Percentiles rank a stretch among this genome's conserved stretches.
Evolutionary conservation across 345 rosid species (phyloP).

Genomic region (Barbarea vulgaris): DNA sequence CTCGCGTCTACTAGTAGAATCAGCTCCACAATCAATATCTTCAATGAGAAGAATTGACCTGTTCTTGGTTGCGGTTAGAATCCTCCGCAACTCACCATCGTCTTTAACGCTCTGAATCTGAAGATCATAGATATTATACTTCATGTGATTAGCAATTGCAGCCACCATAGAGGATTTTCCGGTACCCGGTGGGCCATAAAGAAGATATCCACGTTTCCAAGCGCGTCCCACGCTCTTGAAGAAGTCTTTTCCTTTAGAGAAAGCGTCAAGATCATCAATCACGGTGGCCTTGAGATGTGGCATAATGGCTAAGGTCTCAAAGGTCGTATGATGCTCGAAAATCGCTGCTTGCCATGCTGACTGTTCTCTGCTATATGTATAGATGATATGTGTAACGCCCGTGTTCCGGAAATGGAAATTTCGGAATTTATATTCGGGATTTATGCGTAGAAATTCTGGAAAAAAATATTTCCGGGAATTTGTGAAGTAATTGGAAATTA

Average conservation of each 20-base stretch:
- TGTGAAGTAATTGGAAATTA: too few relatives aligned
- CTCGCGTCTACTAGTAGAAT: slow-evolving; percentile 23
- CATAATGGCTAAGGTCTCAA: slow-evolving; percentile 36
- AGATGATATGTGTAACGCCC: too few relatives aligned
- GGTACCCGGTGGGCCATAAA: slow-evolving; percentile 40
- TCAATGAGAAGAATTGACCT: slow-evolving; percentile 41
- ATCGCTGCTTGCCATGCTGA: slow-evolving; percentile 29
- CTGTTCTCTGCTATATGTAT: slow-evolving; percentile 17
- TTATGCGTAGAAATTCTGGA: too few relatives aligned
- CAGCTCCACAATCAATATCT: slow-evolving; percentile 42
- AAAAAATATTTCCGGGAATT: too few relatives aligned
- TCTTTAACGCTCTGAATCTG: slow-evolving; percentile 39
- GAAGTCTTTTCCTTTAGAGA: slow-evolving; percentile 38
- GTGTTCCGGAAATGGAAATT: too few relatives aligned
- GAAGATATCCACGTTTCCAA: slow-evolving; percentile 43
- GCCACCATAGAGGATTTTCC: slow-evolving; percentile 42
- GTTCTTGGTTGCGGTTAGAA: slow-evolving; percentile 38
- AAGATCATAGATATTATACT: slow-evolving; percentile 40
- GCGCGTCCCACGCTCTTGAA: slow-evolving; percentile 39
- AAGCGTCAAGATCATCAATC: slow-evolving; percentile 38
- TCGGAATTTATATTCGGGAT: too few relatives aligned
- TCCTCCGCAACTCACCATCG: slow-evolving; percentile 31
- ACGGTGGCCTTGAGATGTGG: slow-evolving; percentile 20
- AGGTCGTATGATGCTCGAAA: slow-evolving; percentile 39
- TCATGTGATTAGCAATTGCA: slow-evolving; percentile 43